These are phyloP conservation scores for Claviceps lovelessii DNA, from an alignment of 2,329 filamentous ascomycete species.

Conservation along the genomic window DNA sequence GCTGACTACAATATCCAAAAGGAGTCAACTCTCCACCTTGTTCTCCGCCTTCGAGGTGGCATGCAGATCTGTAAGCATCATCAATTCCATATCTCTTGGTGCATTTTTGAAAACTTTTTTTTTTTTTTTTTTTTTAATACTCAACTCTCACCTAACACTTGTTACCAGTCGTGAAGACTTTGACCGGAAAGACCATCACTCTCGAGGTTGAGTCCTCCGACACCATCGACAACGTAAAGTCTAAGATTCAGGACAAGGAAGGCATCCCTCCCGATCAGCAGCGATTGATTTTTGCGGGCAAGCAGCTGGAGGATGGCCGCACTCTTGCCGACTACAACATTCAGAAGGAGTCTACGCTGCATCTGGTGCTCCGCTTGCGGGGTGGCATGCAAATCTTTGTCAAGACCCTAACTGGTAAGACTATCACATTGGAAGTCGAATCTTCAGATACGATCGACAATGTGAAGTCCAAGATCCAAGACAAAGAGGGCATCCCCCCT, in stretches of 20 bases:
- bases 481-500: constrained; percentile 86
- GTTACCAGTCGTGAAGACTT: constrained; percentile 53
- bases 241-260: constrained; percentile 96
- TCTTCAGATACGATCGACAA: constrained; percentile 87
- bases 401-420: constrained; percentile 83
- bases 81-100: not conserved
- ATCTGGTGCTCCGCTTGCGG: constrained; percentile 74
- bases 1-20: constrained; percentile 45
- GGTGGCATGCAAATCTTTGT: constrained; percentile 86
- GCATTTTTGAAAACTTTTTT: too few species aligned
- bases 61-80: constrained; percentile 48
- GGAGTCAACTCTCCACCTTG: constrained; percentile 58
- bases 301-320: constrained; percentile 88
- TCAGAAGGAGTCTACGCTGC: constrained; percentile 80
- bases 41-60: constrained; percentile 54
- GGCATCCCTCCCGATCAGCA: constrained; percentile 93
- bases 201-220: constrained; percentile 79
- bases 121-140: too few species aligned
- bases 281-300: constrained; percentile 87
- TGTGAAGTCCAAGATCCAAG: constrained; percentile 85
- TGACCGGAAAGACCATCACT: constrained; percentile 91
- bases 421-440: constrained; percentile 84
- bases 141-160: not conserved
- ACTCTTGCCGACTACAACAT: constrained; percentile 91
- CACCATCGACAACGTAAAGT: constrained; percentile 93